Base-by-base conservation (phyloP, 306 rosid species). In the Medicago ruthenica region DNA sequence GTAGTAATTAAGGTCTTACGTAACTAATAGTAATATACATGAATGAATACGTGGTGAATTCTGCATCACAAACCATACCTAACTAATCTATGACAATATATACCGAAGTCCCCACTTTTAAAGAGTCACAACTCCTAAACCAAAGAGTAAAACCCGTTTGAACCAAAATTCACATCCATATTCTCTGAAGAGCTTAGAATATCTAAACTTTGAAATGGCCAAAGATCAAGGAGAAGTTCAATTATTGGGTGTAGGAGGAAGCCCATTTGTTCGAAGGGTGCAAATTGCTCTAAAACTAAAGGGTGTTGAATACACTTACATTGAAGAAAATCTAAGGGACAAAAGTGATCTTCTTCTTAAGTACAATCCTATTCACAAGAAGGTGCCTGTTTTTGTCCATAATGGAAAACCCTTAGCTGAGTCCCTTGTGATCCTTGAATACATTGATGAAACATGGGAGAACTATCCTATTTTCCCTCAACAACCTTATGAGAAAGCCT, bases 311-410 rank as follows among this genome's bases (percentile, higher is more conserved):
- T 85, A 79, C 69, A 75, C 76, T 41, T 85, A 24, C 68, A 15
- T 81, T 55, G 78, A 77, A 61, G 89, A 89, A 83, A 65, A 83
- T 73, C 18, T 83, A 58, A 78, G 54, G 11, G 79, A 85, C 74
- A 89, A 89, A 42, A 89, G 89, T 67, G 71, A 76, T 3, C 75
- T 73, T 15, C 89, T 89, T 47, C 84, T 89, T 11, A 77, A 82
- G 75, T 83, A 75, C 37, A 89, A 89, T 27, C 93, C 93, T 24
- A 76, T 89, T 63, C 74, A 81, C 15, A 89, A 87, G 78, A 89
- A 87, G 53, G 54, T 87, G 8, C 93, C 93, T 24, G 88, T 89
- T 39, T 82, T 87, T 21, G 79, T 89, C n/a, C 89, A 89, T 42
- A 68, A 80, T 42, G 89, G 55, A 17, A 87, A 39, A 40, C 75